Percentiles rank a stretch among this genome's conserved stretches.
Conservation (phyloP, 2,329 filamentous ascomycete genomes). For the Trichoderma atrobrunneum region DNA sequence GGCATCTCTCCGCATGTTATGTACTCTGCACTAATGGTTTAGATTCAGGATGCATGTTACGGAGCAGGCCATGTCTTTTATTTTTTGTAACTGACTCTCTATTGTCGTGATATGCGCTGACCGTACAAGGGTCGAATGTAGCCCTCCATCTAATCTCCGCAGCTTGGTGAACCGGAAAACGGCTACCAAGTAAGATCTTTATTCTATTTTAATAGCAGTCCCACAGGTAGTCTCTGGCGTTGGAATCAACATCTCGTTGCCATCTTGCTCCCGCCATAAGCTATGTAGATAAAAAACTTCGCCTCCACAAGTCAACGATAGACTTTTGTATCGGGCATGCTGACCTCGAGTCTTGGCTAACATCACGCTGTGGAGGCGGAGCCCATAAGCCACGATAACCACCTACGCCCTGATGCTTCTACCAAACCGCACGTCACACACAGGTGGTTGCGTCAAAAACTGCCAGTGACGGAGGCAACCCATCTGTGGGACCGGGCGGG, state of each 20-base stretch:
- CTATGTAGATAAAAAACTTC: not conserved
- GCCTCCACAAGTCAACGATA: not conserved
- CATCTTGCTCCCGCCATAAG: not conserved
- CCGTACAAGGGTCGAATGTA: not conserved
- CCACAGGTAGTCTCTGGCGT: not conserved
- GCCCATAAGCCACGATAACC: not conserved
- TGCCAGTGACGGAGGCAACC: not conserved
- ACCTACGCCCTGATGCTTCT: not conserved
- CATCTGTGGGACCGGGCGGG: conserved; percentile 3
- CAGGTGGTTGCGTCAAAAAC: not conserved
- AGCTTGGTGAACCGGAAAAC: not conserved
- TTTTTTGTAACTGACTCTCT: not conserved
- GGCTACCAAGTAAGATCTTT: not conserved
- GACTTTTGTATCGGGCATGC: not conserved
- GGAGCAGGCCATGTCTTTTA: too few relatives aligned
- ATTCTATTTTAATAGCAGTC: not conserved
- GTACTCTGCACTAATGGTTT: too few relatives aligned
- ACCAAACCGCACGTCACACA: not conserved
- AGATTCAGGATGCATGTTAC: not conserved
- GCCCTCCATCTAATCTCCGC: not conserved
- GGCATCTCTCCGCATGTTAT: too few relatives aligned
- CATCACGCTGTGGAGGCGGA: not conserved
- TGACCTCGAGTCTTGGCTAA: not conserved
- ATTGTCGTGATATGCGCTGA: not conserved
- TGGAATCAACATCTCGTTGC: not conserved